Evolutionary conservation across 768 basidiomycete genomes (phyloP).

Genomic region (Tylopilus plumbeoviolaceoides): DNA sequence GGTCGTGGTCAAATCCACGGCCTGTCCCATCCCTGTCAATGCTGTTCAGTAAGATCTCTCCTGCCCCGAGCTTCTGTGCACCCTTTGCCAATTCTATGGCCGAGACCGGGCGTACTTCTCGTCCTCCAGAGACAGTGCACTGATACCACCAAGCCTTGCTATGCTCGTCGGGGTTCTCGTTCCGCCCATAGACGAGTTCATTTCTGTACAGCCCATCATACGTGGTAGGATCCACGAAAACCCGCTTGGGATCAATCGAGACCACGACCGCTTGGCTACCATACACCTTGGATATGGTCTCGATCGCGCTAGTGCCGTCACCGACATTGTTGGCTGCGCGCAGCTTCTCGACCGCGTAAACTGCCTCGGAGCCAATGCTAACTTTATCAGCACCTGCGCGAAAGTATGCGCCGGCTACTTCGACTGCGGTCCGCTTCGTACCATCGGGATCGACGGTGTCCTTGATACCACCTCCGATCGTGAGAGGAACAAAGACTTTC

Average conservation of each 20-base stretch:
- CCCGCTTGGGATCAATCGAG: constrained; percentile 88
- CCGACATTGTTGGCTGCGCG: constrained; percentile 45
- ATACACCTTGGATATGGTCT: constrained; percentile 85
- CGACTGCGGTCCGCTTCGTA: constrained; percentile 77
- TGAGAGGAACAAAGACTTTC: constrained; percentile 92
- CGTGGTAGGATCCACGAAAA: constrained; percentile 61
- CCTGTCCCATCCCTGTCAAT: constrained; percentile 96
- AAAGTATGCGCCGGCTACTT: constrained; percentile 96
- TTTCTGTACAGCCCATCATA: constrained; percentile 68
- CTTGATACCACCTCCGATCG: constrained; percentile 98
- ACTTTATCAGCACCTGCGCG: constrained; percentile 98
- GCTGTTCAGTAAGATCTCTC: constrained; percentile 92
- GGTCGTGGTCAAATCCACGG: constrained; percentile 83
- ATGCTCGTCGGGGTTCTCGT: constrained; percentile 48
- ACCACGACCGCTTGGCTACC: constrained; percentile 98
- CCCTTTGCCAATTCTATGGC: constrained; percentile 89
- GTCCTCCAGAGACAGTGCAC: constrained; percentile 93
- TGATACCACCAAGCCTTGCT: constrained; percentile 97
- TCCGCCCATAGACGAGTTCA: constrained; percentile 52
- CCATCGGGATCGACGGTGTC: constrained; percentile 95
- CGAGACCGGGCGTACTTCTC: constrained; percentile 77
- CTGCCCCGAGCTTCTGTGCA: constrained; percentile 87
- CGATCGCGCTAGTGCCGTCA: constrained; percentile 83
- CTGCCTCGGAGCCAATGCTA: constrained; percentile 94
- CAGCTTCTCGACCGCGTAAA: constrained; percentile 86